A percentile compares a stretch with the other conserved stretches of the same genome.
phyloP scores from a whole-genome alignment of 345 rosid species.

The Limnanthes douglasii region DNA sequence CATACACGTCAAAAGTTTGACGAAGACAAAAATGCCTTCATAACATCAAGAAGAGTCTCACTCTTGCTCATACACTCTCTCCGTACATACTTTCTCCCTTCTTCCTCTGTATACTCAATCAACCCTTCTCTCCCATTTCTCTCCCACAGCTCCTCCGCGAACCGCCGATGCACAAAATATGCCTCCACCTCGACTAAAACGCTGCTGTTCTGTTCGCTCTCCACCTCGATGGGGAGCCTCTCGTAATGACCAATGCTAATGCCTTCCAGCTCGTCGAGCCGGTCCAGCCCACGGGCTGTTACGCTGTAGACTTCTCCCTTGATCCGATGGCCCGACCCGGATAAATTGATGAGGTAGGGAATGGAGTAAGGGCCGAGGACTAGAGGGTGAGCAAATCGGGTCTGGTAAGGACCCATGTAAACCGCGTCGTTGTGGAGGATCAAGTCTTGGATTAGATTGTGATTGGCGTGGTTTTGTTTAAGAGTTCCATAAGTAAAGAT shows the following conservation, averaged over 20 bases:
- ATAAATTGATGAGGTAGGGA: slow-evolving; percentile 48
- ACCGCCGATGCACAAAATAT: slow-evolving; percentile 42
- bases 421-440: slow-evolving; percentile 28
- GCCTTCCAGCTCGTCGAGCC: slow-evolving; percentile 57
- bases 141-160: slow-evolving; percentile 48
- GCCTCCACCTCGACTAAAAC: slow-evolving; percentile 35
- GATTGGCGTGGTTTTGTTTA: slow-evolving; percentile 34
- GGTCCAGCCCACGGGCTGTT: slow-evolving; percentile 27
- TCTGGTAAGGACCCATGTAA: slow-evolving; percentile 23
- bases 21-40: slow-evolving; percentile 25
- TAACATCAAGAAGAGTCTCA: slow-evolving; percentile 17
- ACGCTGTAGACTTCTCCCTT: slow-evolving; percentile 60
- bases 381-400: slow-evolving; percentile 36
- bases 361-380: slow-evolving; percentile 61
- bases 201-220: neutral
- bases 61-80: slow-evolving; percentile 18
- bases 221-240: slow-evolving; percentile 30
- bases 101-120: slow-evolving; percentile 23
- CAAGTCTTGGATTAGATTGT: slow-evolving; percentile 26
- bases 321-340: slow-evolving; percentile 33
- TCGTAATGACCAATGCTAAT: slow-evolving; percentile 47
- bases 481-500: slow-evolving; percentile 65
- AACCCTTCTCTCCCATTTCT: slow-evolving; percentile 31
- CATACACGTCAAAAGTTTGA: no score
- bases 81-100: slow-evolving; percentile 21